Percentiles rank a stretch among this genome's conserved stretches.
phyloP scores from a whole-genome alignment of 495 filamentous ascomycete species.

The Aspergillus cristatus region DNA sequence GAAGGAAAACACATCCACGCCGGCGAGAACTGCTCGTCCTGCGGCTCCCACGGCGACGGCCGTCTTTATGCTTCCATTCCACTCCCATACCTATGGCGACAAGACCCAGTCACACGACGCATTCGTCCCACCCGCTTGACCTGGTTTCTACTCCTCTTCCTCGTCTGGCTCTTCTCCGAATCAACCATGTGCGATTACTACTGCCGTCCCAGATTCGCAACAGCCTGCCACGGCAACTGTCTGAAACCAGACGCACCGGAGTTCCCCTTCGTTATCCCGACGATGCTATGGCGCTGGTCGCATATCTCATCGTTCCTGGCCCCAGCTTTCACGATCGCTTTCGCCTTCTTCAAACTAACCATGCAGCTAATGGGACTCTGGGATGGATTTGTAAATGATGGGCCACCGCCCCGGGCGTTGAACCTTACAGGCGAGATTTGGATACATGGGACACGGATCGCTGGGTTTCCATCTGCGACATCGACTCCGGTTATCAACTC shows the following conservation, averaged over 20 bases:
- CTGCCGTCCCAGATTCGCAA: conserved; percentile 45
- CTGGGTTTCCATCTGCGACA: conserved; percentile 7
- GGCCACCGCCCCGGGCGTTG: conserved; percentile 5
- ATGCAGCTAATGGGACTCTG: conserved; percentile 31
- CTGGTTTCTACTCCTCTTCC: conserved; percentile 34
- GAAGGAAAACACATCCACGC: conserved; percentile 14
- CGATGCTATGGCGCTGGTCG: conserved; percentile 39
- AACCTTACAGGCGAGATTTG: conserved; percentile 27
- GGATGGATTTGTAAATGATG: conserved; percentile 38
- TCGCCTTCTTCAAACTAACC: conserved; percentile 24
- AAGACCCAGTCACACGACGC: conserved; percentile 30
- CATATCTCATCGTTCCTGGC: conserved; percentile 23
- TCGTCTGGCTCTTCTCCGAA: conserved; percentile 51
- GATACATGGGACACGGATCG: conserved; percentile 22
- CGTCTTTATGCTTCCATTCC: conserved; percentile 37
- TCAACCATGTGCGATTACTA: conserved; percentile 51
- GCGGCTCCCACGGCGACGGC: conserved; percentile 15
- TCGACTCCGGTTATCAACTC: conserved; percentile 12
- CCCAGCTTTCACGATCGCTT: conserved; percentile 21
- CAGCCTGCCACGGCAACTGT: conserved; percentile 37
- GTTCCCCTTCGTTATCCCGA: conserved; percentile 38
- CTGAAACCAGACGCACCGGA: conserved; percentile 35
- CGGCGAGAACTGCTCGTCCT: conserved; percentile 18
- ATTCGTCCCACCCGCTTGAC: conserved; percentile 49
- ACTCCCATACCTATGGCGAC: conserved; percentile 50